Percentiles rank a stretch among this genome's conserved stretches.
Conservation (phyloP, 371 early-diverging fungal species). For the Mortierella sp. region DNA sequence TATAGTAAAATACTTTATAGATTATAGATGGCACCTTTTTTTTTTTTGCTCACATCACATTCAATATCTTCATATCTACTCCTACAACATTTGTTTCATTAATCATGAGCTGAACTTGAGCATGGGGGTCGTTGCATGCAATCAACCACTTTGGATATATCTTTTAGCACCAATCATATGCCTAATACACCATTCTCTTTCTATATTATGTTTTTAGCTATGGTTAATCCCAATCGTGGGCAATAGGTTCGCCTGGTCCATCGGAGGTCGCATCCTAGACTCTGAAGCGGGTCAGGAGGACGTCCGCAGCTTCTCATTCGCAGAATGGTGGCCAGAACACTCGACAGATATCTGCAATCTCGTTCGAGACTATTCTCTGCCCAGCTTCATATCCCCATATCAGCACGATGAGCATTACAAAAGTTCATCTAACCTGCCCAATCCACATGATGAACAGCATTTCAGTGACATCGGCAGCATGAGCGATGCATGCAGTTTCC, state of each 20-base stretch:
- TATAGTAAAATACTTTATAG: too few species aligned
- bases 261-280: conserved; percentile 39
- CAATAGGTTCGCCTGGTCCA: conserved; percentile 50
- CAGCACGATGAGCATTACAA: conserved; percentile 14
- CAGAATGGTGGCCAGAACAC: conserved; percentile 50
- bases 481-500: conserved; percentile 24
- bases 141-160: too few species aligned
- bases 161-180: not conserved
- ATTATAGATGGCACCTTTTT: too few species aligned
- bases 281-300: conserved; percentile 41
- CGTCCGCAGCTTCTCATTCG: conserved; percentile 41
- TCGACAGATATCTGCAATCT: conserved; percentile 45
- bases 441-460: conserved; percentile 5
- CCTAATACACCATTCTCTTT: too few species aligned
- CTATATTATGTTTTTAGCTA: conserved; percentile 13
- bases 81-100: too few species aligned
- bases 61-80: too few species aligned
- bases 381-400: conserved; percentile 22
- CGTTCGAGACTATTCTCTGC: conserved; percentile 40
- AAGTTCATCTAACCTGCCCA: not conserved
- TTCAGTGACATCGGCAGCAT: conserved; percentile 11
- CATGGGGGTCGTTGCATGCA: too few species aligned
- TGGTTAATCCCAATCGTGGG: conserved; percentile 44
- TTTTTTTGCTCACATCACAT: too few species aligned
- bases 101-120: too few species aligned